Conservation (phyloP, 164 flowering plant species). For the Stephania cephalantha region DNA sequence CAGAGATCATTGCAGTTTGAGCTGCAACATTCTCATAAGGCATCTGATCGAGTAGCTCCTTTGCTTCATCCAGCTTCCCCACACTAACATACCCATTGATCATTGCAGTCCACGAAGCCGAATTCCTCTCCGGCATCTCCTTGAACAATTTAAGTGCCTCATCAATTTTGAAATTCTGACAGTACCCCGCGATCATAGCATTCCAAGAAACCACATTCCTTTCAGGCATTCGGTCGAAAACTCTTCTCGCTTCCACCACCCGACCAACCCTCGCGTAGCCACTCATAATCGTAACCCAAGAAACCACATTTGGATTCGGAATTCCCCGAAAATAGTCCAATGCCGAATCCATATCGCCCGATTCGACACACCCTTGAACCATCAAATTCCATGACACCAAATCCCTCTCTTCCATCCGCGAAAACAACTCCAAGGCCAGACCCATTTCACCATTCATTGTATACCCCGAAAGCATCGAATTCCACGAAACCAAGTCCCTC, state of each 20-base stretch:
- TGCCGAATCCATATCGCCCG: slow-evolving; percentile 6
- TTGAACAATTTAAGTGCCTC: slow-evolving; percentile 1
- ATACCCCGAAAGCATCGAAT: slow-evolving; percentile 8
- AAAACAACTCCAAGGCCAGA: not conserved
- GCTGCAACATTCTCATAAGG: slow-evolving; percentile 11
- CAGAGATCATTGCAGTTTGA: slow-evolving; percentile 12
- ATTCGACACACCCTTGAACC: slow-evolving; percentile 1
- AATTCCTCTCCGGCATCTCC: slow-evolving; percentile 5
- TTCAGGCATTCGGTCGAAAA: slow-evolving; percentile 5
- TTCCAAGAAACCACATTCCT: slow-evolving; percentile 8
- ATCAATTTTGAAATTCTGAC: slow-evolving; percentile 4
- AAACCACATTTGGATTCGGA: slow-evolving; percentile 4
- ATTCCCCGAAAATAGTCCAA: slow-evolving; percentile 2
- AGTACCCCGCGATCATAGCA: slow-evolving; percentile 5
- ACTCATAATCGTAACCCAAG: slow-evolving; percentile 8
- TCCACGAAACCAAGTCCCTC: slow-evolving; percentile 4
- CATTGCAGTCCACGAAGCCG: slow-evolving; percentile 11
- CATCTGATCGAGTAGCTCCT: slow-evolving; percentile 3
- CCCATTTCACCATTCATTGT: slow-evolving; percentile 1
- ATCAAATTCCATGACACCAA: slow-evolving; percentile 10
- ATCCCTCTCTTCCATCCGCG: slow-evolving; percentile 3
- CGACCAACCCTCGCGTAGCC: slow-evolving; percentile 5
- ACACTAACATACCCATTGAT: slow-evolving; percentile 8
- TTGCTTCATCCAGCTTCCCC: slow-evolving; percentile 10
- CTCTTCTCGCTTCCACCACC: not conserved